These are phyloP conservation scores for Penicillium atrosanguineum DNA, from an alignment of 495 filamentous ascomycete genomes.

Conservation along the genomic window DNA sequence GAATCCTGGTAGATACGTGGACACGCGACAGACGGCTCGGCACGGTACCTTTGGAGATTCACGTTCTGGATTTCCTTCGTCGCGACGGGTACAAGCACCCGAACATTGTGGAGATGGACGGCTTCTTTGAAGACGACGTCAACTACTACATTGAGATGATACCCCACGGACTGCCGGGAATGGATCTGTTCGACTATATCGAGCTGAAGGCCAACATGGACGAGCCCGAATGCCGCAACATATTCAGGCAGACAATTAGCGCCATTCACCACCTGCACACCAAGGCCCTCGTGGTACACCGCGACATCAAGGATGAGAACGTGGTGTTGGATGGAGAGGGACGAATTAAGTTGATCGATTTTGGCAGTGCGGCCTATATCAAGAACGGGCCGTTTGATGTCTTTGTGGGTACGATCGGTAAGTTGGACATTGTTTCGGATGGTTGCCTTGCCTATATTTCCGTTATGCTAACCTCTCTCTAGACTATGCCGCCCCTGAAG, in stretches of 20 bases:
- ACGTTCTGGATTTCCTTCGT: constrained; percentile 91
- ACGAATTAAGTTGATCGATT: constrained; percentile 95
- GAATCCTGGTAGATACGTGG: constrained; percentile 98
- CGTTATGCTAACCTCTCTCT: background rate
- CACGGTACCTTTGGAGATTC: constrained; percentile 97
- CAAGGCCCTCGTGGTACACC: constrained; percentile 88
- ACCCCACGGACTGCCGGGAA: constrained; percentile 91
- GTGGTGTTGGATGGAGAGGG: constrained; percentile 94
- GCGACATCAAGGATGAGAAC: constrained; percentile 99
- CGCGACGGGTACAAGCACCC: constrained; percentile 83
- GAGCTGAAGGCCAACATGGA: constrained; percentile 97
- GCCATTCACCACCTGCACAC: constrained; percentile 91
- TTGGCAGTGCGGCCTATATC: constrained; percentile 96
- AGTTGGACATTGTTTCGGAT: constrained; percentile 24
- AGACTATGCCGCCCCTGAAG: constrained; percentile 98
- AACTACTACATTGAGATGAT: constrained; percentile 99
- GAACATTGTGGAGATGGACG: constrained; percentile 98
- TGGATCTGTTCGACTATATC: constrained; percentile 99
- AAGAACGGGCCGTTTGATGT: constrained; percentile 98
- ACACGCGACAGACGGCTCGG: constrained; percentile 90
- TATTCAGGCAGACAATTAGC: constrained; percentile 87
- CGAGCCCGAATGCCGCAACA: constrained; percentile 87
- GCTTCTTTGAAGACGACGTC: constrained; percentile 96
- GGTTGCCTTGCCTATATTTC: background rate
- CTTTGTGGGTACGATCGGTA: constrained; percentile 98